A percentile compares a stretch with the other conserved stretches of the same genome.
Conservation (phyloP, 805 yeast genomes). For the Huiozyma sinensis region DNA sequence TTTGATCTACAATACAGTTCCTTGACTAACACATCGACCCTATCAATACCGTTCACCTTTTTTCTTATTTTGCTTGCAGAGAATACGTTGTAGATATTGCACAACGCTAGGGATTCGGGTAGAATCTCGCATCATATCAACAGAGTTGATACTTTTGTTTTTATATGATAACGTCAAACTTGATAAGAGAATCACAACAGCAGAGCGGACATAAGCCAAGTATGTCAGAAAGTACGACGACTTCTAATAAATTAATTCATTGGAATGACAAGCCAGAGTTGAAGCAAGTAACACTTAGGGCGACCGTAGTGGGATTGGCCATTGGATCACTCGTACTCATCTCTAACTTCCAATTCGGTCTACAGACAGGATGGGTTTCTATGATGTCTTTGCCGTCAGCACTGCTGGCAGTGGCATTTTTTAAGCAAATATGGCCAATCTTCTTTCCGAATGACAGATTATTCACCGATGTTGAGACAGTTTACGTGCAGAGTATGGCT, state of each 20-base stretch:
- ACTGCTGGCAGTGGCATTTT: slow-evolving; percentile 71
- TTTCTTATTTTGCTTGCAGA: too few relatives aligned
- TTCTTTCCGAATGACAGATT: slow-evolving; percentile 30
- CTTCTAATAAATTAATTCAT: not conserved
- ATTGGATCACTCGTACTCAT: slow-evolving; percentile 84
- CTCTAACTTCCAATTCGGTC: slow-evolving; percentile 90
- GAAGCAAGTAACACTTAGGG: slow-evolving; percentile 62
- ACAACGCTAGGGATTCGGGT: too few relatives aligned
- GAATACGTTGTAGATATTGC: too few relatives aligned
- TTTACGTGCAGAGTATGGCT: slow-evolving; percentile 81
- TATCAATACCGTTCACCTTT: too few relatives aligned
- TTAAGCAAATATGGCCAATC: slow-evolving; percentile 42
- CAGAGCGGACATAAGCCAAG: not conserved
- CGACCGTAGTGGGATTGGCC: slow-evolving; percentile 61
- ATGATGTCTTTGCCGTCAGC: slow-evolving; percentile 98
- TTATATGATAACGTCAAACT: too few relatives aligned
- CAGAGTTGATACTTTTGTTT: too few relatives aligned
- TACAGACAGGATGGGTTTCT: slow-evolving; percentile 98
- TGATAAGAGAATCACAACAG: not conserved
- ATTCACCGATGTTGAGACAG: slow-evolving; percentile 87
- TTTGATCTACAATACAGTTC: too few relatives aligned
- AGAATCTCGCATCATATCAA: too few relatives aligned
- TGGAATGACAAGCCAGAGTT: slow-evolving; percentile 42
- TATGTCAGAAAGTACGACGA: not conserved
- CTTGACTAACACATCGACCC: too few relatives aligned